These are phyloP conservation scores for Diplogelasinospora grovesii DNA, from an alignment of 495 filamentous ascomycete genomes.

Conservation along the genomic window DNA sequence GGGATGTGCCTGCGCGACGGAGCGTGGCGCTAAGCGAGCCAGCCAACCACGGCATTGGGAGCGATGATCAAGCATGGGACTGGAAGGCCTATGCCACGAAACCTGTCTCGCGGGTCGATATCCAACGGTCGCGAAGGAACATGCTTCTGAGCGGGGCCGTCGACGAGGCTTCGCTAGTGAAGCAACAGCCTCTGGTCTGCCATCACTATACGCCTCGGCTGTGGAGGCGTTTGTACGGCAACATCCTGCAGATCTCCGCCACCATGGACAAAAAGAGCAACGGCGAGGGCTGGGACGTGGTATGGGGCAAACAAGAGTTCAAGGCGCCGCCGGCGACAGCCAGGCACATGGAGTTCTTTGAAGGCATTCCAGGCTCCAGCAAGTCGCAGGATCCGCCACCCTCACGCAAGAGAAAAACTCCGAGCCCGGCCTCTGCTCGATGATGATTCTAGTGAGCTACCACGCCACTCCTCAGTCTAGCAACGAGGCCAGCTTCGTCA, in stretches of 20 bases:
- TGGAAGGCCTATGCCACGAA: slow-evolving; percentile 21
- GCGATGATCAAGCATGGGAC: slow-evolving; percentile 8
- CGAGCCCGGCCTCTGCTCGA: no score
- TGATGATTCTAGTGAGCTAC: no score
- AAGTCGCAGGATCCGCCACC: no score
- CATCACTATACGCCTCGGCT: slow-evolving; percentile 15
- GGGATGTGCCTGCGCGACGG: slow-evolving; percentile 23
- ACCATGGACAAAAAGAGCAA: slow-evolving; percentile 19
- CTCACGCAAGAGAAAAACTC: no score
- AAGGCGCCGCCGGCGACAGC: slow-evolving; percentile 10
- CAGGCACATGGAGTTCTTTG: slow-evolving; percentile 22
- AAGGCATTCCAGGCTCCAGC: no score
- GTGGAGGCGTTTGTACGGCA: slow-evolving; percentile 25
- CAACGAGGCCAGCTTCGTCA: slow-evolving; percentile 53
- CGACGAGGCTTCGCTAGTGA: slow-evolving; percentile 30
- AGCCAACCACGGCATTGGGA: not conserved
- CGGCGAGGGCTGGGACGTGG: slow-evolving; percentile 17
- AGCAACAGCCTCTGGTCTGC: slow-evolving; percentile 22
- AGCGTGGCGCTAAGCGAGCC: slow-evolving; percentile 4
- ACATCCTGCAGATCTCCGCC: slow-evolving; percentile 30
- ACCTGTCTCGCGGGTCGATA: slow-evolving; percentile 14
- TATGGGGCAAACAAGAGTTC: slow-evolving; percentile 25
- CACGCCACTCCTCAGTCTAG: no score
- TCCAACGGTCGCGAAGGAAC: slow-evolving; percentile 8
- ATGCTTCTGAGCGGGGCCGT: slow-evolving; percentile 28